Percentiles rank a stretch among this genome's conserved stretches.
phyloP scores from a whole-genome alignment of 2,329 filamentous ascomycete genomes.

The Cadophora malorum region DNA sequence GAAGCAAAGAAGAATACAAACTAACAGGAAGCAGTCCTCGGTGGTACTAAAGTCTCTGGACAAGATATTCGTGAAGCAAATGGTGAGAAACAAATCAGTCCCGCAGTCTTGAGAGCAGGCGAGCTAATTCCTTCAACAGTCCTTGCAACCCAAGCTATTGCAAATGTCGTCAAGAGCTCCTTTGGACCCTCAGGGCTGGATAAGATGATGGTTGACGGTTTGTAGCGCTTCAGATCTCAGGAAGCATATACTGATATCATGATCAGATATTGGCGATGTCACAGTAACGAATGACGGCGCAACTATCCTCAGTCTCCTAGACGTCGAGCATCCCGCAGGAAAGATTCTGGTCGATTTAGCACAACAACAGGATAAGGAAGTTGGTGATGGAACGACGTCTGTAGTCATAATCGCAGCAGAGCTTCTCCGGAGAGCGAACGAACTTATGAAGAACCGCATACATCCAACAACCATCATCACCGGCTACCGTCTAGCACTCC shows the following conservation, averaged over 20 bases:
- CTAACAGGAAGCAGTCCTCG: constrained; percentile 20
- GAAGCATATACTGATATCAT: neutral
- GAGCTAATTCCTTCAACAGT: constrained; percentile 58
- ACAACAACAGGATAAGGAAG: constrained; percentile 98
- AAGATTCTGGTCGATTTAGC: constrained; percentile 98
- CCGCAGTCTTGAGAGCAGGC: constrained; percentile 14
- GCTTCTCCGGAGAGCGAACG: constrained; percentile 90
- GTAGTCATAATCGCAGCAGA: constrained; percentile 97
- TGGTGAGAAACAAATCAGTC: neutral
- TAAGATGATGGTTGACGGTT: constrained; percentile 99
- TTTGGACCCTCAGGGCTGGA: constrained; percentile 97
- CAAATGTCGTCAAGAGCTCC: constrained; percentile 98
- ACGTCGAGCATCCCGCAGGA: constrained; percentile 96
- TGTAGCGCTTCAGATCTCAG: neutral
- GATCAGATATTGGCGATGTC: constrained; percentile 70
- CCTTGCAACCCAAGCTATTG: constrained; percentile 92
- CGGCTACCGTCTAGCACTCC: constrained; percentile 91
- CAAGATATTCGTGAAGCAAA: constrained; percentile 6
- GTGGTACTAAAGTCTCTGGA: constrained; percentile 13
- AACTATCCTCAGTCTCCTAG: constrained; percentile 92
- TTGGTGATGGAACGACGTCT: constrained; percentile 97
- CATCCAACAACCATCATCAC: constrained; percentile 99
- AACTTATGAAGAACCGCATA: constrained; percentile 99
- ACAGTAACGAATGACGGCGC: constrained; percentile 99
- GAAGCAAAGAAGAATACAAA: neutral